These are phyloP conservation scores for Scutellaria minor DNA, from an alignment of 257 asterid genomes.

Conservation along the genomic window DNA sequence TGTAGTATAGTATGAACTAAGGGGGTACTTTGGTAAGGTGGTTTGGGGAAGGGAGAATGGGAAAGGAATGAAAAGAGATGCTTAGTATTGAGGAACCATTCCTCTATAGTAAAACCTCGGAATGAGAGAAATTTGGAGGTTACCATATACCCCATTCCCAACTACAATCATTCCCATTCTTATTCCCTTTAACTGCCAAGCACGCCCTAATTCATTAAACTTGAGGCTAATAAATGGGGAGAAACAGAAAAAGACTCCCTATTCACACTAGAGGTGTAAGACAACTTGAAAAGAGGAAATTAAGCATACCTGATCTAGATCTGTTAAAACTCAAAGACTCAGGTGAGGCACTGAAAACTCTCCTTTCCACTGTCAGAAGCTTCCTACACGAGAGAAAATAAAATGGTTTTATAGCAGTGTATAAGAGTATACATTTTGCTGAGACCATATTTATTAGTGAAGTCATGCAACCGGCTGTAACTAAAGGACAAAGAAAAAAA, in stretches of 20 bases:
- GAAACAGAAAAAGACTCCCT: not conserved
- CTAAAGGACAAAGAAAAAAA: too few species aligned
- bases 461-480: too few species aligned
- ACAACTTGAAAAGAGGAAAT: not conserved
- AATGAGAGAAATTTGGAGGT: not conserved
- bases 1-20: too few species aligned
- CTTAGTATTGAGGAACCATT: not conserved
- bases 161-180: not conserved
- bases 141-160: not conserved
- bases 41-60: not conserved
- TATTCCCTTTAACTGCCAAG: not conserved
- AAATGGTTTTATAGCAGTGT: conserved; percentile 23
- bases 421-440: not conserved
- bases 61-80: not conserved
- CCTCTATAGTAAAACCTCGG: not conserved
- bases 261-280: not conserved
- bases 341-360: conserved; percentile 44
- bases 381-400: conserved; percentile 42
- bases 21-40: too few species aligned
- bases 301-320: conserved; percentile 75
- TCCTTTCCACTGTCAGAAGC: conserved; percentile 39
- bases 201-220: not conserved
- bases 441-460: too few species aligned
- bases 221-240: conserved; percentile 8
- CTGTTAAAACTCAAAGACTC: conserved; percentile 46